Evolutionary conservation across 768 basidiomycete genomes (phyloP).

Genomic region (Mycena rebaudengoi): DNA sequence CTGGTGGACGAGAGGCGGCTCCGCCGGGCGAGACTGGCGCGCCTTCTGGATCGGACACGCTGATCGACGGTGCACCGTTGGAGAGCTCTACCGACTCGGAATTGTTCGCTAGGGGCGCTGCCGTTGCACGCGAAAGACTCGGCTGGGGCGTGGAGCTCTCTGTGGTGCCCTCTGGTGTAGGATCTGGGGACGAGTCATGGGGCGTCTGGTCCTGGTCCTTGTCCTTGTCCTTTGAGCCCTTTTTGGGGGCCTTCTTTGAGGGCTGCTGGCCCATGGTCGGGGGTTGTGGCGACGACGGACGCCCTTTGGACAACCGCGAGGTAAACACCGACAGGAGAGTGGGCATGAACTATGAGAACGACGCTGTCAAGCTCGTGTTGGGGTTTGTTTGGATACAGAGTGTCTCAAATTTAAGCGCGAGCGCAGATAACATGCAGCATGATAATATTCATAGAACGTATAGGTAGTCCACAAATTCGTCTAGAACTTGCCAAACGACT

Average conservation of each 20-base stretch:
- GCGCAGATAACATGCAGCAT: no score
- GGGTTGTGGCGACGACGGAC: constrained; percentile 76
- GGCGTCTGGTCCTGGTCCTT: constrained; percentile 58
- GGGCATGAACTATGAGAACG: constrained; percentile 89
- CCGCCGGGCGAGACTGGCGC: constrained; percentile 36
- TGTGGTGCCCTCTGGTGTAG: constrained; percentile 48
- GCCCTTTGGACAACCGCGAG: constrained; percentile 73
- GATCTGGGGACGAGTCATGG: constrained; percentile 49
- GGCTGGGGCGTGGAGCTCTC: constrained; percentile 51
- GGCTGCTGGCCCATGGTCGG: constrained; percentile 83
- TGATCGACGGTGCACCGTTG: constrained; percentile 56
- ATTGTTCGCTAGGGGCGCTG: constrained; percentile 42
- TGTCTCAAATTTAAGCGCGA: no score
- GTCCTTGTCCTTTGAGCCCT: constrained; percentile 74
- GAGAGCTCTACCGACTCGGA: constrained; percentile 52
- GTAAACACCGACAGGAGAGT: constrained; percentile 81
- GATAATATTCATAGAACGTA: constrained; percentile 35
- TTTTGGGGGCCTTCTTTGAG: constrained; percentile 85
- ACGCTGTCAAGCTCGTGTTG: no score
- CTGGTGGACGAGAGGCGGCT: constrained; percentile 36
- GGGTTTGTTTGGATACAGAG: no score
- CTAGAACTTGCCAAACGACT: constrained; percentile 96
- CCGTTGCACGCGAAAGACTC: constrained; percentile 55
- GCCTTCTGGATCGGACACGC: constrained; percentile 53
- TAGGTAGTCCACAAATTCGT: constrained; percentile 25